Evolutionary conservation across 2,329 filamentous ascomycete species (phyloP).

Genomic region (Alternaria ethzedia): DNA sequence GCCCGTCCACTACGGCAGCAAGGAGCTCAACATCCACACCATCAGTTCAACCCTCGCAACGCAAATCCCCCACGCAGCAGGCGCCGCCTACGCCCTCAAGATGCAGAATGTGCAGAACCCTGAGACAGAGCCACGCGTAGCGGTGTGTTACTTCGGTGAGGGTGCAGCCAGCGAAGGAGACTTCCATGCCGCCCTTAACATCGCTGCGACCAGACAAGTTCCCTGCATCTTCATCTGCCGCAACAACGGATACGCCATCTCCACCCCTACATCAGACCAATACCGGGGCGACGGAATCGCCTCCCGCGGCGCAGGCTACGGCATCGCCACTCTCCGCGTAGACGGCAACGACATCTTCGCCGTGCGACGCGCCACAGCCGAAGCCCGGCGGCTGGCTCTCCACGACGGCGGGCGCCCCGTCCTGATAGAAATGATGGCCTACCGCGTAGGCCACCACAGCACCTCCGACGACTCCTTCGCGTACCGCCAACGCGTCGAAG

Average conservation of each 20-base stretch:
- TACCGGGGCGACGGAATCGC: conserved; percentile 93
- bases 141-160: conserved; percentile 87
- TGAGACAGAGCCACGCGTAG: conserved; percentile 65
- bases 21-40: conserved; percentile 84
- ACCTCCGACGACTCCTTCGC: conserved; percentile 97
- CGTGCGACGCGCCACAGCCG: conserved; percentile 78
- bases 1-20: conserved; percentile 94
- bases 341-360: conserved; percentile 96
- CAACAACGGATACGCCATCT: conserved; percentile 93
- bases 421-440: conserved; percentile 94
- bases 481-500: conserved; percentile 90
- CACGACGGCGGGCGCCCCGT: conserved; percentile 81
- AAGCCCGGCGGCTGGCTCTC: conserved; percentile 79
- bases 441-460: conserved; percentile 96
- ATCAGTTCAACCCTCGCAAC: conserved; percentile 87
- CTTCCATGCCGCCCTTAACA: conserved; percentile 90
- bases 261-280: conserved; percentile 86
- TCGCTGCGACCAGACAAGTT: conserved; percentile 86
- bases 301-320: conserved; percentile 84
- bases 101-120: conserved; percentile 77
- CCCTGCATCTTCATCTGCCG: conserved; percentile 89
- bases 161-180: conserved; percentile 90
- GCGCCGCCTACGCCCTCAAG: conserved; percentile 87
- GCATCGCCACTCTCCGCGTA: conserved; percentile 90
- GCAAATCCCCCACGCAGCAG: conserved; percentile 86